A percentile compares a stretch with the other conserved stretches of the same genome.
Conservation (phyloP, 345 rosid genomes). For the Lepidium didymum region DNA sequence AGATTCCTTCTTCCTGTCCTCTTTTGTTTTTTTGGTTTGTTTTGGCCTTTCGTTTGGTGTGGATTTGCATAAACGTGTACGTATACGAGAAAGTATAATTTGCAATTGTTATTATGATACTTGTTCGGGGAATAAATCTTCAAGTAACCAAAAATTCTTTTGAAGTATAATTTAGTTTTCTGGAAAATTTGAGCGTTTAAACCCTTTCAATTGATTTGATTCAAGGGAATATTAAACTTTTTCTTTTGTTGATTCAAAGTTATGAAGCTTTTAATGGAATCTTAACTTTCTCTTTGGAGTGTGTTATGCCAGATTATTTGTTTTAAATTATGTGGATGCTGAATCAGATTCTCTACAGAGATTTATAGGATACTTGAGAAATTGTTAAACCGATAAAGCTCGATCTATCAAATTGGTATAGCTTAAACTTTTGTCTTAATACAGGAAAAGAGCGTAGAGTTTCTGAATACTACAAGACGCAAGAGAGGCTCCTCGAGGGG, state of each 20-base stretch:
- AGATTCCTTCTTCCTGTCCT: neutral
- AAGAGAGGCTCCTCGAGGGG: conserved; percentile 70
- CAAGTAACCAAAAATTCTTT: neutral
- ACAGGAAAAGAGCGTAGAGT: conserved; percentile 61
- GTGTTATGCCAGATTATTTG: conserved; percentile 11
- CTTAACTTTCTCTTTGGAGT: neutral
- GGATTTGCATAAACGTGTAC: neutral
- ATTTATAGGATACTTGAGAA: neutral
- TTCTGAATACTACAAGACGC: conserved; percentile 76
- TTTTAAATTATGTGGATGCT: neutral
- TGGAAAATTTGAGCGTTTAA: neutral
- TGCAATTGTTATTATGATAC: neutral
- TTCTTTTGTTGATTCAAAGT: conserved; percentile 15
- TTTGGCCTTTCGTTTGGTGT: neutral
- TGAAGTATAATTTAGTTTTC: neutral
- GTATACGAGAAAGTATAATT: neutral
- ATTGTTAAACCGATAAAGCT: neutral
- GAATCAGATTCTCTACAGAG: conserved; percentile 5
- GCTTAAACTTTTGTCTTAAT: neutral
- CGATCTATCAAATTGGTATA: neutral
- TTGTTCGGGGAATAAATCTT: neutral
- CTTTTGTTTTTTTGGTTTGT: neutral
- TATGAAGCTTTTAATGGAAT: conserved; percentile 17
- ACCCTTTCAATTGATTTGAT: neutral
- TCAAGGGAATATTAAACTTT: neutral